Base-by-base conservation (phyloP, 2,329 filamentous ascomycete genomes). In the Botrytis tulipae region DNA sequence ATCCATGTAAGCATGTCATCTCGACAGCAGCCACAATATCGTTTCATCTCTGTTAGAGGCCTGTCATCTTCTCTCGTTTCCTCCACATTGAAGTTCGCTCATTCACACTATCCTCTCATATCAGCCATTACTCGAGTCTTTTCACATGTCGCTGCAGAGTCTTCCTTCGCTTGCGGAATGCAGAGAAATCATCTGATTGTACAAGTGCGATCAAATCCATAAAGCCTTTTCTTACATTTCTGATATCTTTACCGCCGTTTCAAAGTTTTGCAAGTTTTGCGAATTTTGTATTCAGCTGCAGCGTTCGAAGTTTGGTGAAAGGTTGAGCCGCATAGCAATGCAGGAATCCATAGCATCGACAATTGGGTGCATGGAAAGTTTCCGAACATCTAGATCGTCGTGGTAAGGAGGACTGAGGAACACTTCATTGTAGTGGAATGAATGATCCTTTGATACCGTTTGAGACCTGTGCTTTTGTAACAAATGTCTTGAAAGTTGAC, bases 221-320 rank as follows among this genome's bases (percentile, higher is more conserved):
- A 22, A n/a, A 68, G 9, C 8, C 5, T 29, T 29, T 54, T 25
- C 22, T 48, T 37, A 40, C 8, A 57, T 57, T 57, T 68, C 25
- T 57, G 66, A 68, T 57, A 68, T 57, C 48, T 57, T 68, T 68
- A 68, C 66, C 66, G 66, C 66, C 18, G 48, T 68, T 68, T 68
- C 48, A 22, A 29, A 32, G 4, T 16, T 22, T 42, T 29, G 44
- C 44, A 37, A n/a, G 14, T 16, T 42, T 57, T 40, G 22, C 48
- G 40, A 42, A 25, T 18, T 54, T 57, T 40, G 25, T 25, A 57
- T 68, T 68, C 35, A 42, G 46, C 65, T 54, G 35, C 65, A 42
- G 46, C 46, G 9, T 67, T 67, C 48, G 22, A 9, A 6, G n/a
- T 37, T 29, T 9, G 35, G 48, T 57, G 46, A 40, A 9, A 54